phyloP scores from a whole-genome alignment of 1,284 basidiomycete genomes.

The Puccinia horiana region DNA sequence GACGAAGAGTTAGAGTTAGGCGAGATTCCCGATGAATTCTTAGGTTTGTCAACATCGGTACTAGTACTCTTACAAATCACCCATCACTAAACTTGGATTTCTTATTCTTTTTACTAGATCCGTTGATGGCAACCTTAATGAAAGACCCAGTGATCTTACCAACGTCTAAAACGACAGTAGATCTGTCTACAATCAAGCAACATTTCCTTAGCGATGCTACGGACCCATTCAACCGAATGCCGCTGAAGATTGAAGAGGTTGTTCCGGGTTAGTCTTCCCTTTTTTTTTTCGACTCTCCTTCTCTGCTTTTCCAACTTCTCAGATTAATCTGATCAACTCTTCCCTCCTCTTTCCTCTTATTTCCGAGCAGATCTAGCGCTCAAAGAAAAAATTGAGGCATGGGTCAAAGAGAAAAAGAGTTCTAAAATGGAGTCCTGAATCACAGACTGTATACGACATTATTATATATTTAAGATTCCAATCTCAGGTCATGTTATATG shows the following conservation, averaged over 20 bases:
- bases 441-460: not conserved
- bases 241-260: slow-evolving; percentile 62
- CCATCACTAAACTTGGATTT: slow-evolving; percentile 52
- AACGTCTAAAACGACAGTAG: slow-evolving; percentile 76
- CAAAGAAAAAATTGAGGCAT: slow-evolving; percentile 32
- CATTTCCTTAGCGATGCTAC: slow-evolving; percentile 86
- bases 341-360: not conserved
- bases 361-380: slow-evolving; percentile 29
- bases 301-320: too few relatives aligned
- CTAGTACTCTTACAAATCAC: too few relatives aligned
- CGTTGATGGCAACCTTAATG: slow-evolving; percentile 92
- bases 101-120: slow-evolving; percentile 65
- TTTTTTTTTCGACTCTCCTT: not conserved
- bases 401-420: slow-evolving; percentile 41
- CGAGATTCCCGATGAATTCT: slow-evolving; percentile 92
- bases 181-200: slow-evolving; percentile 91
- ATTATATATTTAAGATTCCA: too few relatives aligned
- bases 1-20: slow-evolving; percentile 82
- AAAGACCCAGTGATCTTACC: slow-evolving; percentile 90
- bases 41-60: slow-evolving; percentile 66
- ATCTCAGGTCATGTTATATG: too few relatives aligned
- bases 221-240: slow-evolving; percentile 85
- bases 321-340: not conserved
- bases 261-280: slow-evolving; percentile 27
- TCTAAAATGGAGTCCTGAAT: slow-evolving; percentile 9